Conservation (phyloP, 2,329 filamentous ascomycete species). For the Septoria linicola region DNA sequence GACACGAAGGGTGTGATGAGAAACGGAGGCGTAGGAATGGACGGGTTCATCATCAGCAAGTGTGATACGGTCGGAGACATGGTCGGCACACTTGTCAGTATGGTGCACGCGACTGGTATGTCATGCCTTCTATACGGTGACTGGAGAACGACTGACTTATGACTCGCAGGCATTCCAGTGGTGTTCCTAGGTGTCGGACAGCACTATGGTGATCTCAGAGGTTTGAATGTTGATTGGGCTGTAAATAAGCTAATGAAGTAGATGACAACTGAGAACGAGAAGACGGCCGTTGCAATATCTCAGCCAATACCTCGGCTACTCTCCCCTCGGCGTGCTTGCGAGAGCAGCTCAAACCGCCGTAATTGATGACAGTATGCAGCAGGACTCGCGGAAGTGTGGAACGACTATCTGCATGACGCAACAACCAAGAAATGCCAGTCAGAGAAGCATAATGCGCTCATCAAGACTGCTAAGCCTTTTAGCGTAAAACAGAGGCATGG, state of each 20-base stretch:
- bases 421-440: no score
- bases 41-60: slow-evolving; percentile 98
- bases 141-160: slow-evolving; percentile 5
- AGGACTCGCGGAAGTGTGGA: no score
- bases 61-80: slow-evolving; percentile 99
- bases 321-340: no score
- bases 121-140: background rate
- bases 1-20: slow-evolving; percentile 38
- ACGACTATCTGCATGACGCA: no score
- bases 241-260: slow-evolving; percentile 59
- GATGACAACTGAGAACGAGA: no score
- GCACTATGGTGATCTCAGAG: slow-evolving; percentile 65
- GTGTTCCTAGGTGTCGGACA: slow-evolving; percentile 79
- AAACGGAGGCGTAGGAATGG: slow-evolving; percentile 67
- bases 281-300: no score
- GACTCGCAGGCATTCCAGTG: slow-evolving; percentile 69
- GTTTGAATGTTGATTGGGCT: slow-evolving; percentile 63
- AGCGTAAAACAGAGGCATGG: no score
- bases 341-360: no score
- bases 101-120: slow-evolving; percentile 80
- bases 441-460: no score
- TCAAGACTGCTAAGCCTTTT: no score
- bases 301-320: no score
- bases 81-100: slow-evolving; percentile 92
- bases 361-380: no score